Percentiles rank a stretch among this genome's conserved stretches.
Conservation (phyloP, 2,329 filamentous ascomycete genomes). For the Diaporthe ampelina region DNA sequence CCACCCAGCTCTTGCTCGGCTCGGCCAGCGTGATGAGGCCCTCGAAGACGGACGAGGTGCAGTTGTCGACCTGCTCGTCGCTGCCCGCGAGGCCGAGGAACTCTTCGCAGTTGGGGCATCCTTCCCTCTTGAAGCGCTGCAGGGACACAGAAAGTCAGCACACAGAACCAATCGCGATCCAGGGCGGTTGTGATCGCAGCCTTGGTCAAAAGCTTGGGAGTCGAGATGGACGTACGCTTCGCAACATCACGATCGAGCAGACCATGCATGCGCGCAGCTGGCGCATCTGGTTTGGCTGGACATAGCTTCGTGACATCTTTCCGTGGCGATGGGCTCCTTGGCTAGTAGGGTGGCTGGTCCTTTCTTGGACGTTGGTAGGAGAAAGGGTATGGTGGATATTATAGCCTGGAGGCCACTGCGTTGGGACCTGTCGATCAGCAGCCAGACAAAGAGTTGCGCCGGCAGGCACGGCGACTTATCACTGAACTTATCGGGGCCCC, state of each 20-base stretch:
- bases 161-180: conserved; percentile 21
- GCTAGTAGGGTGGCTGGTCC: not conserved
- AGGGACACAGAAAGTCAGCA: conserved; percentile 39
- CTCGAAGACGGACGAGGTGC: conserved; percentile 96
- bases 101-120: conserved; percentile 97
- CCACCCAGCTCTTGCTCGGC: conserved; percentile 90
- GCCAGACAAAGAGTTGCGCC: conserved; percentile 23
- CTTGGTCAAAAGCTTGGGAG: not conserved
- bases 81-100: conserved; percentile 87
- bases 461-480: conserved; percentile 4
- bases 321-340: not conserved
- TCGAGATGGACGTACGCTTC: conserved; percentile 67
- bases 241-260: conserved; percentile 92
- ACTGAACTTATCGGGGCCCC: not conserved
- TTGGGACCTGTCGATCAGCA: not conserved
- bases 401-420: not conserved
- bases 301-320: conserved; percentile 31
- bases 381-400: not conserved
- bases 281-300: conserved; percentile 34
- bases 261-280: conserved; percentile 91
- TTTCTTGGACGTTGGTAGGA: not conserved
- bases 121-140: conserved; percentile 86
- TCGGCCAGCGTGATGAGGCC: conserved; percentile 89
- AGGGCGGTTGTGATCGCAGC: not conserved
- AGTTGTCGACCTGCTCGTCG: conserved; percentile 86